Conservation (phyloP, 2,329 filamentous ascomycete genomes). For the Colletotrichum karsti region DNA sequence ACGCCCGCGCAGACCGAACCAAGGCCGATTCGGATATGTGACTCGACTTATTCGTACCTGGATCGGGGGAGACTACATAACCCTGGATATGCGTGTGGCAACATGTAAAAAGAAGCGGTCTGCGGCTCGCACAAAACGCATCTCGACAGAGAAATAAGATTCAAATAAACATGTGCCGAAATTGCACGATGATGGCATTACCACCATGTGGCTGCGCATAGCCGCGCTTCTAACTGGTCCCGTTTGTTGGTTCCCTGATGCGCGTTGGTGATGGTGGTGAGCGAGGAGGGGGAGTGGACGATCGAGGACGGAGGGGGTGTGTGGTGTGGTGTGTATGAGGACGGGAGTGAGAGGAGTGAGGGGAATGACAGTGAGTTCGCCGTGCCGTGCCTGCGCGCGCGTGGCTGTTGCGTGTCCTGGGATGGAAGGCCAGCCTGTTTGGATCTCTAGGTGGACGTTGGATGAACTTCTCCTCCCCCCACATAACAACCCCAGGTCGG, state of each 20-base stretch:
- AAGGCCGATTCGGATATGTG: neutral
- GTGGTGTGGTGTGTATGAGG: neutral
- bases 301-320: neutral
- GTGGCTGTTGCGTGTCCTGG: neutral
- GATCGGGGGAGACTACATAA: neutral
- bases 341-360: neutral
- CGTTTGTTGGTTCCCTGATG: neutral
- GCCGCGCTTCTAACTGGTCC: neutral
- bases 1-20: too few relatives aligned
- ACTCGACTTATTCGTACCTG: too few relatives aligned
- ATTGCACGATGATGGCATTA: conserved; percentile 10
- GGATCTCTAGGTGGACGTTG: neutral
- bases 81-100: neutral
- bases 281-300: neutral
- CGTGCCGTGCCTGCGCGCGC: too few relatives aligned
- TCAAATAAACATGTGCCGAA: neutral
- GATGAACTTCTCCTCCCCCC: neutral
- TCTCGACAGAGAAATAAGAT: neutral
- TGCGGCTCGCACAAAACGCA: neutral
- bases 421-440: conserved; percentile 12
- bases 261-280: neutral
- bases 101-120: conserved; percentile 29
- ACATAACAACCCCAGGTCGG: neutral
- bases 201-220: neutral
- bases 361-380: too few relatives aligned